A percentile compares a stretch with the other conserved stretches of the same genome.
phyloP scores from a whole-genome alignment of 2,329 filamentous ascomycete genomes.

The Alternaria infectoria region DNA sequence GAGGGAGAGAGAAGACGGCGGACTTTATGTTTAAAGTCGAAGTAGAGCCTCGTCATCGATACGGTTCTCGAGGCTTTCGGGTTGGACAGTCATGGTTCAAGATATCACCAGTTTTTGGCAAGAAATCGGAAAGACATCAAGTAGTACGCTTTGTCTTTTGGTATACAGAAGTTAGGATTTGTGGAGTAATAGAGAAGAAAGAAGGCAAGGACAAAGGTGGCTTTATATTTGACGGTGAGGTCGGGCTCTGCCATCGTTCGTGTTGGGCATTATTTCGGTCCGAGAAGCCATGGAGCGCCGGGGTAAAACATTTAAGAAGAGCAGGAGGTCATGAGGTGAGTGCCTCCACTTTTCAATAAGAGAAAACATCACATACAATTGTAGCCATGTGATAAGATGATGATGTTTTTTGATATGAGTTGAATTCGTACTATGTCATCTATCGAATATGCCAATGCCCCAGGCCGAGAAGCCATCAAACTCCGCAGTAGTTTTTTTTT shows the following conservation, averaged over 20 bases:
- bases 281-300: background rate
- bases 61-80: no score
- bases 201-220: background rate
- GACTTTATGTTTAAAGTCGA: no score
- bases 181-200: background rate
- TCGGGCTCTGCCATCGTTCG: fast-evolving
- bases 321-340: background rate
- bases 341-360: fast-evolving
- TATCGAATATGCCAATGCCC: background rate
- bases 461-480: background rate
- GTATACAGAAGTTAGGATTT: no score
- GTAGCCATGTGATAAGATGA: background rate
- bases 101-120: no score
- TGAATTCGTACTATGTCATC: background rate
- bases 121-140: no score
- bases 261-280: background rate
- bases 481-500: fast-evolving
- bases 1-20: no score
- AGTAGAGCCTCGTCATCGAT: no score
- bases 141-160: no score
- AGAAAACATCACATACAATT: background rate
- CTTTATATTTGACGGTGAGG: background rate
- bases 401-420: background rate
- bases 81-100: no score
- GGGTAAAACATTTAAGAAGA: background rate